Conservation (phyloP, 345 rosid genomes). For the Luvunga scandens region DNA sequence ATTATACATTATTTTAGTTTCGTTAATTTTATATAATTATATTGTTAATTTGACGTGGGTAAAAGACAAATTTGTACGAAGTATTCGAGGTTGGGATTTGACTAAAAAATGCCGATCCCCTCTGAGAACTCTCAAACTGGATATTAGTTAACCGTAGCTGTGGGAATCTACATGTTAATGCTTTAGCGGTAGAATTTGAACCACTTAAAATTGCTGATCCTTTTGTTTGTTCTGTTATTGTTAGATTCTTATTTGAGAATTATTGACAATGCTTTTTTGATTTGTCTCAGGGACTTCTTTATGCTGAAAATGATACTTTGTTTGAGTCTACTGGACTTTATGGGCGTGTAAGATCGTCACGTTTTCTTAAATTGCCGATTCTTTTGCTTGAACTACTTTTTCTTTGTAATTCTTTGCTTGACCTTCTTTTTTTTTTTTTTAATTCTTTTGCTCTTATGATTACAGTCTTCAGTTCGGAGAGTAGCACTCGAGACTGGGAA, state of each 20-base stretch:
- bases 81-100: not conserved
- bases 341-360: slow-evolving; percentile 38
- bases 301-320: slow-evolving; percentile 59
- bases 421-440: not conserved
- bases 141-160: not conserved
- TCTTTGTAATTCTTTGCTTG: not conserved
- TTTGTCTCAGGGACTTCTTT: slow-evolving; percentile 76
- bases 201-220: not conserved
- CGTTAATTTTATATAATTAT: not conserved
- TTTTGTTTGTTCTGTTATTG: not conserved
- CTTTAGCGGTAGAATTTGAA: not conserved
- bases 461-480: slow-evolving; percentile 85
- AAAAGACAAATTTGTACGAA: not conserved
- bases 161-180: not conserved
- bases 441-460: slow-evolving; percentile 5
- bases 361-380: not conserved
- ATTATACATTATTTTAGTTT: not conserved
- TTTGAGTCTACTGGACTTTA: slow-evolving; percentile 88
- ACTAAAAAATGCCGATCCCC: not conserved
- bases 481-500: slow-evolving; percentile 71
- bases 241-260: not conserved
- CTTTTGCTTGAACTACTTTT: too few species aligned
- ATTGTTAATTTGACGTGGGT: not conserved
- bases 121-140: not conserved
- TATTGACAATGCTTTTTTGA: not conserved